These are phyloP conservation scores for Pyrenochaeta sp. DNA, from an alignment of 2,329 filamentous ascomycete genomes.

Conservation along the genomic window DNA sequence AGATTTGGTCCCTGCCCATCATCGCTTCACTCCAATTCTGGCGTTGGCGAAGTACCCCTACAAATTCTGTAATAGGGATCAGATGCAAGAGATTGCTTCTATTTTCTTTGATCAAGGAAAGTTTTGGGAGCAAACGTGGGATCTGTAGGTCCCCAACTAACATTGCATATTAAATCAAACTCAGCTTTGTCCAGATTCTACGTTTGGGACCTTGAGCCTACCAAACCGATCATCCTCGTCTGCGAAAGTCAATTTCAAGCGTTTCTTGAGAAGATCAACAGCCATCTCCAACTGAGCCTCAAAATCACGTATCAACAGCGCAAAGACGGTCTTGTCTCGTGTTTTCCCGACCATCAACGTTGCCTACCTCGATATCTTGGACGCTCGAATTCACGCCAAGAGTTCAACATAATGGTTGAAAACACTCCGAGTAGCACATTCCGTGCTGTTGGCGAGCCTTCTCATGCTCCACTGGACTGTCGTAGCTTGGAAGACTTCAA, in stretches of 20 bases:
- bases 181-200: constrained; percentile 66
- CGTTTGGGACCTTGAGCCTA: constrained; percentile 58
- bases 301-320: constrained; percentile 64
- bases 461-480: constrained; percentile 42
- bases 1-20: constrained; percentile 40
- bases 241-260: constrained; percentile 70
- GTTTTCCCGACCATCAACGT: constrained; percentile 68
- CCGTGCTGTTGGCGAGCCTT: constrained; percentile 24
- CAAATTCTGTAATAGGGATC: constrained; percentile 63
- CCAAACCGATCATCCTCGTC: constrained; percentile 72
- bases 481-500: constrained; percentile 59
- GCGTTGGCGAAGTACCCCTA: constrained; percentile 67
- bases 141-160: constrained; percentile 69
- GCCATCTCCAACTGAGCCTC: constrained; percentile 61
- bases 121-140: constrained; percentile 71
- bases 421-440: constrained; percentile 25
- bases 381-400: constrained; percentile 59
- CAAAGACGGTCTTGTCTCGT: constrained; percentile 65
- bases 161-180: constrained; percentile 24
- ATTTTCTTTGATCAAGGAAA: constrained; percentile 66
- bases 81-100: constrained; percentile 59
- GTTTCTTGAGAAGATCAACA: constrained; percentile 72
- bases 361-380: constrained; percentile 75
- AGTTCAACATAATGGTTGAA: constrained; percentile 49
- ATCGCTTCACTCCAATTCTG: constrained; percentile 53